Conservation (phyloP, 2,329 filamentous ascomycete species). For the Fusarium sp. region DNA sequence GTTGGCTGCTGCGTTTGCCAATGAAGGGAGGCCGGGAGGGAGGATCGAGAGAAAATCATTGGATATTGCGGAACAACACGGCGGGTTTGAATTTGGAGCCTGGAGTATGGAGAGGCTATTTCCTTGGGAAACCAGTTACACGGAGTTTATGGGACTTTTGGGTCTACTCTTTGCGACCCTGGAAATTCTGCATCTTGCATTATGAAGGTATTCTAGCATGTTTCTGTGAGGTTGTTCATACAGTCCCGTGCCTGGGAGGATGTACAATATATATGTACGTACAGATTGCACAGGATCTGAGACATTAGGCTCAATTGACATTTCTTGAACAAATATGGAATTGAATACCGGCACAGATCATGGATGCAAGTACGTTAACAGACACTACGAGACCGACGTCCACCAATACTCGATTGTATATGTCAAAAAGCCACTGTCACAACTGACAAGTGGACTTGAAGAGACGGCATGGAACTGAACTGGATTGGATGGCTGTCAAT, state of each 20-base stretch:
- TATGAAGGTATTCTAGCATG: neutral
- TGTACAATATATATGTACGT: neutral
- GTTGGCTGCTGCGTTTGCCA: constrained; percentile 49
- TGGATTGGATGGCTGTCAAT: constrained; percentile 23
- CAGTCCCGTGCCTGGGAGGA: neutral
- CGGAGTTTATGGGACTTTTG: neutral
- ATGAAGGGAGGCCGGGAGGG: constrained; percentile 15
- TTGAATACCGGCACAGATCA: neutral
- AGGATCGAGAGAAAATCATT: neutral
- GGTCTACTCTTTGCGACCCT: neutral
- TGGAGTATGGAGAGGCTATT: constrained; percentile 8
- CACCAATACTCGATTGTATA: constrained; percentile 8
- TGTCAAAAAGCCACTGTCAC: neutral
- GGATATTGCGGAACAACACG: constrained; percentile 12
- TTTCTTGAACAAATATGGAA: neutral
- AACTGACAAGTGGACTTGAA: neutral
- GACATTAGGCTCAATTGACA: constrained; percentile 2
- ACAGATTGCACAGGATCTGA: constrained; percentile 14
- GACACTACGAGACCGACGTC: neutral
- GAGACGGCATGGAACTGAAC: neutral
- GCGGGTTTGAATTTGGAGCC: constrained; percentile 10
- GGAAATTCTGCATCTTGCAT: neutral
- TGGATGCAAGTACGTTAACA: neutral
- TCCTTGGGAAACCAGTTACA: neutral
- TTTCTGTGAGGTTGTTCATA: neutral